A percentile compares a stretch with the other conserved stretches of the same genome.
Evolutionary conservation across 345 rosid species (phyloP).

Genomic region (Gossypium longicalyx): DNA sequence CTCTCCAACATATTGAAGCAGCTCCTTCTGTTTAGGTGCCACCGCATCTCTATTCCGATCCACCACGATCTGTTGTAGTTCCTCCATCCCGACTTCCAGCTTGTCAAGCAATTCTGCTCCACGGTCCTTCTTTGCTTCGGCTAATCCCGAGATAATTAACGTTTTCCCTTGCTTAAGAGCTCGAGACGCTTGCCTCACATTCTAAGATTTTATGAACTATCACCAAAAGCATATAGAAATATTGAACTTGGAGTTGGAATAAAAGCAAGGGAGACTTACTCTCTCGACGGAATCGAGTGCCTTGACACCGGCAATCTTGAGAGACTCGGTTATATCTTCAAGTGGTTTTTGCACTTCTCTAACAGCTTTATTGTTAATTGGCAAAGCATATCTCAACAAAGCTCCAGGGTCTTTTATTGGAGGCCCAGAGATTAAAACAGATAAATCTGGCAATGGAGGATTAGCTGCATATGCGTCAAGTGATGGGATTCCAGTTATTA

Average conservation of each 20-base stretch:
- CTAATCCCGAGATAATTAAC: conserved; percentile 67
- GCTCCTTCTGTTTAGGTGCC: conserved; percentile 82
- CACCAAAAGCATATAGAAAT: not conserved
- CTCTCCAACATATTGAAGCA: conserved; percentile 86
- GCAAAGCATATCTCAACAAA: conserved; percentile 79
- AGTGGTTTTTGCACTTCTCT: conserved; percentile 96
- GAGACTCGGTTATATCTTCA: conserved; percentile 89
- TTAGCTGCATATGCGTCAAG: conserved; percentile 46
- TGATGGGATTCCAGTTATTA: conserved; percentile 54
- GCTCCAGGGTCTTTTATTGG: conserved; percentile 93
- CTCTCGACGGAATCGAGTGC: conserved; percentile 93
- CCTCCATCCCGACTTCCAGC: conserved; percentile 80
- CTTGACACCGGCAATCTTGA: conserved; percentile 77
- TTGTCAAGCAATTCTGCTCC: conserved; percentile 73
- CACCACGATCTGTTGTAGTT: conserved; percentile 78
- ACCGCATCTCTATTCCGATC: conserved; percentile 86
- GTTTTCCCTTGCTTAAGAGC: conserved; percentile 67
- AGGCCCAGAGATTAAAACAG: conserved; percentile 92
- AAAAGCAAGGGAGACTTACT: conserved; percentile 34
- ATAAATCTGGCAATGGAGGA: conserved; percentile 63
- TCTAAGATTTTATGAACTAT: conserved; percentile 39
- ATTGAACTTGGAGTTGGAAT: not conserved
- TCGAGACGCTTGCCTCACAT: conserved; percentile 80
- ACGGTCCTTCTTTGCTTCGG: conserved; percentile 84
- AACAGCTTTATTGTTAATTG: conserved; percentile 79